phyloP scores from a whole-genome alignment of 495 filamentous ascomycete species.

The Hyaloscypha finlandica region DNA sequence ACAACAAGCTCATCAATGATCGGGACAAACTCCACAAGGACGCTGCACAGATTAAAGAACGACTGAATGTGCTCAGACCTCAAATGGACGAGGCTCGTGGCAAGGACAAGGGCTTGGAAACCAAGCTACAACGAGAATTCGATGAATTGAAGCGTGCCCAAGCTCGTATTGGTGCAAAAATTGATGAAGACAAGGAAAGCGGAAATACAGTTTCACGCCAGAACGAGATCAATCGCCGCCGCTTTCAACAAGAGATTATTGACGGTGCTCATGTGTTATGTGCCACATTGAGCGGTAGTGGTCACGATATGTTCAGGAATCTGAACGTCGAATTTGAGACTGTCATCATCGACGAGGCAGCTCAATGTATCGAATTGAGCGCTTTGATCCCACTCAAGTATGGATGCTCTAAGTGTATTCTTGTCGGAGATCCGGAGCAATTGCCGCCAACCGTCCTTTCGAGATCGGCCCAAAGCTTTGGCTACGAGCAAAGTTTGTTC shows the following conservation, averaged over 20 bases:
- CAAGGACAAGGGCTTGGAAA: slow-evolving; percentile 53
- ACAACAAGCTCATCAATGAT: slow-evolving; percentile 55
- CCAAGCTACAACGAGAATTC: slow-evolving; percentile 74
- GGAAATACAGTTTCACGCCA: slow-evolving; percentile 76
- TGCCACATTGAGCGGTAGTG: slow-evolving; percentile 91
- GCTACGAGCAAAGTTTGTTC: slow-evolving; percentile 97
- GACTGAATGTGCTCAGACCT: slow-evolving; percentile 64
- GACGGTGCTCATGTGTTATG: slow-evolving; percentile 90
- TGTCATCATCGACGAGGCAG: slow-evolving; percentile 96
- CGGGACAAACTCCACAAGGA: slow-evolving; percentile 80
- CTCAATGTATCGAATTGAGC: slow-evolving; percentile 96
- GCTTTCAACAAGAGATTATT: slow-evolving; percentile 87
- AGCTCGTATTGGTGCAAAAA: slow-evolving; percentile 68
- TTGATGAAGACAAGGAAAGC: slow-evolving; percentile 82
- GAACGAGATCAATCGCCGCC: slow-evolving; percentile 79
- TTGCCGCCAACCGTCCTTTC: slow-evolving; percentile 95
- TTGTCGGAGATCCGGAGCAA: slow-evolving; percentile 97
- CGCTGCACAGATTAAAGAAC: slow-evolving; percentile 72
- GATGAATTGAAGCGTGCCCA: slow-evolving; percentile 76
- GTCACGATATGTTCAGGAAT: slow-evolving; percentile 96
- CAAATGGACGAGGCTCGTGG: slow-evolving; percentile 70
- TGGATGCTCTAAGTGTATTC: slow-evolving; percentile 92
- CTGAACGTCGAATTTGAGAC: slow-evolving; percentile 97
- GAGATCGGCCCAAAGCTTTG: slow-evolving; percentile 85
- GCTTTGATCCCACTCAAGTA: slow-evolving; percentile 97